Conservation (phyloP, 1,139 yeast species). For the Blastobotrys raffinosifermentans region DNA sequence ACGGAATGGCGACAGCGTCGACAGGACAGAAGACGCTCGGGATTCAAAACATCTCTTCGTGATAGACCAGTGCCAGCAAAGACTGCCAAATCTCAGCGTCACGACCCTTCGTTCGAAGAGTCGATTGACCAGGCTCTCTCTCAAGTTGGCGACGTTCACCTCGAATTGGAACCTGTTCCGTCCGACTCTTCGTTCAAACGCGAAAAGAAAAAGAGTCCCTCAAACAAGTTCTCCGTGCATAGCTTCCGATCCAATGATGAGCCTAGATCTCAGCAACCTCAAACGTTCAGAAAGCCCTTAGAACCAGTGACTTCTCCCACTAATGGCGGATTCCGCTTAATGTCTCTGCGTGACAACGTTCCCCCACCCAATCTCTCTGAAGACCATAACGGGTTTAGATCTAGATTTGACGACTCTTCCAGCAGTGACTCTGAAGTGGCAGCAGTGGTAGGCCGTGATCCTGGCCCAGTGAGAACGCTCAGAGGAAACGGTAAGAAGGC, state of each 20-base stretch:
- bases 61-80: neutral
- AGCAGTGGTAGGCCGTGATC: neutral
- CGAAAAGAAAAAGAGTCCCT: neutral
- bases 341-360: conserved; percentile 8
- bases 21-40: neutral
- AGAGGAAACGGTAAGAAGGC: neutral
- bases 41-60: conserved; percentile 1
- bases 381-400: conserved; percentile 19
- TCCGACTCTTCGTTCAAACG: conserved; percentile 2
- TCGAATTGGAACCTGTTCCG: neutral
- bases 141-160: neutral
- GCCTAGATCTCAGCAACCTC: no score
- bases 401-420: conserved; percentile 32
- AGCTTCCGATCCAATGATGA: no score
- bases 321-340: conserved; percentile 5
- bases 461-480: no score
- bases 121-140: neutral
- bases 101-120: neutral
- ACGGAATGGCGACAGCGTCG: conserved; percentile 1
- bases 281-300: no score
- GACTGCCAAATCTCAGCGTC: neutral
- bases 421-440: conserved; percentile 31
- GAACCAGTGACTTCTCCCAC: neutral
- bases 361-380: neutral
- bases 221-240: no score